phyloP scores from a whole-genome alignment of 139 green algal species.

The Asterochloris sp. region DNA sequence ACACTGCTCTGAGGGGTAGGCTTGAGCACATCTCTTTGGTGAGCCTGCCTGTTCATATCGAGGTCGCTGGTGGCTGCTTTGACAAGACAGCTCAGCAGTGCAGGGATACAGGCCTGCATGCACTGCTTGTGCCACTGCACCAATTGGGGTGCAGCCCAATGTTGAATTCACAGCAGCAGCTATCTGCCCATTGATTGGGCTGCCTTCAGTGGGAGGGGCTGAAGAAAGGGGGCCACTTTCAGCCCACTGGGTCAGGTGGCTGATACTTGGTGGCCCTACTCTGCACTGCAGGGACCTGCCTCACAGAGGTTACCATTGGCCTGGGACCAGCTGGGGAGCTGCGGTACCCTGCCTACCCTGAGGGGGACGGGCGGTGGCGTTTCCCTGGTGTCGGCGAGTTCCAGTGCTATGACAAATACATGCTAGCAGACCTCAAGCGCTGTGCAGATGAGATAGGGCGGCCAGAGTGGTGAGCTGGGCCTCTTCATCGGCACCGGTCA shows the following conservation, averaged over 20 bases:
- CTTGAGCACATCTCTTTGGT: not conserved
- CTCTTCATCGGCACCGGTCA: too few relatives aligned
- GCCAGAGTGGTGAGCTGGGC: slow-evolving; percentile 74
- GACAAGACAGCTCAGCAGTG: too few relatives aligned
- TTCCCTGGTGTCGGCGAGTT: slow-evolving; percentile 98
- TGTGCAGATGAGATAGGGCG: slow-evolving; percentile 65
- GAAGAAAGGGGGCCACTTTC: not conserved
- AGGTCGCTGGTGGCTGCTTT: too few relatives aligned
- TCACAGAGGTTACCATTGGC: slow-evolving; percentile 94
- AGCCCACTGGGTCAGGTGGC: not conserved
- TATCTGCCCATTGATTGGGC: too few relatives aligned
- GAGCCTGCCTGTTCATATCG: too few relatives aligned
- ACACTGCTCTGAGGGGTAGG: not conserved
- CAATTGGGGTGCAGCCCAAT: too few relatives aligned
- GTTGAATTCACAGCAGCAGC: too few relatives aligned
- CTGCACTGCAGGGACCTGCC: slow-evolving; percentile 46
- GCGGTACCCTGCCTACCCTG: slow-evolving; percentile 96
- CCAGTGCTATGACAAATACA: slow-evolving; percentile 98
- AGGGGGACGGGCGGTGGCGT: slow-evolving; percentile 89
- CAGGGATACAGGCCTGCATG: too few relatives aligned
- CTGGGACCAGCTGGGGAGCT: slow-evolving; percentile 96
- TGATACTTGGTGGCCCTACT: not conserved
- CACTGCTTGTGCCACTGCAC: too few relatives aligned
- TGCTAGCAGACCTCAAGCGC: slow-evolving; percentile 75
- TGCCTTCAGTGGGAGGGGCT: too few relatives aligned